A percentile compares a stretch with the other conserved stretches of the same genome.
Evolutionary conservation across 2,329 filamentous ascomycete species (phyloP).

Genomic region (Penicillium sp.): DNA sequence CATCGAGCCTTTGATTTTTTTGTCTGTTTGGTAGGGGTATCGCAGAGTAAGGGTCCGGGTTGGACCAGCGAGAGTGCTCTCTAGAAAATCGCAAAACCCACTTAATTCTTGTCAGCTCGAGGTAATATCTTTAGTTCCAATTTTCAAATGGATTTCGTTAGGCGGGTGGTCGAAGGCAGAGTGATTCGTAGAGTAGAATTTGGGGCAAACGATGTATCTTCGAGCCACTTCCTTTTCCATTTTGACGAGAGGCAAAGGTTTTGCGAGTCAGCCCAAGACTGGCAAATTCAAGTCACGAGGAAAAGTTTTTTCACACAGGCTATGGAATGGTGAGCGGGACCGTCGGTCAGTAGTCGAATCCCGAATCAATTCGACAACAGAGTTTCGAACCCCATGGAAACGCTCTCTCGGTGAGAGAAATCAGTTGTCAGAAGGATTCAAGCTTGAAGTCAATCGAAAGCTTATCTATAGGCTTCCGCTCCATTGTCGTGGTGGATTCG

Average conservation of each 20-base stretch:
- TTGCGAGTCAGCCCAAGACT: too few species aligned
- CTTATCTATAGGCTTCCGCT: neutral
- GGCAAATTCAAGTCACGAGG: neutral
- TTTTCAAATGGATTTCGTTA: too few species aligned
- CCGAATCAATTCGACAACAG: neutral
- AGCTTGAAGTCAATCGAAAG: neutral
- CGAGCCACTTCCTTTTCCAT: too few species aligned
- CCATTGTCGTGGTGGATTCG: neutral
- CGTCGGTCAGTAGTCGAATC: neutral
- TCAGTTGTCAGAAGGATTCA: neutral
- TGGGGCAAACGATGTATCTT: too few species aligned
- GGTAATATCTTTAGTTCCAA: too few species aligned
- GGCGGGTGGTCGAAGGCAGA: too few species aligned
- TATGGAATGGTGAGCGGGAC: neutral
- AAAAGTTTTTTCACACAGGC: neutral
- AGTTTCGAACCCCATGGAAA: neutral
- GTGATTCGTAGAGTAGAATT: too few species aligned
- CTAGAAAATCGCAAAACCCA: too few species aligned
- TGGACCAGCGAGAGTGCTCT: conserved; percentile 89
- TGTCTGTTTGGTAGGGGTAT: conserved; percentile 76
- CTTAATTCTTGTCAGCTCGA: too few species aligned
- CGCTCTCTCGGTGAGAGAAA: neutral
- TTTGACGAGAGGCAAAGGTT: too few species aligned
- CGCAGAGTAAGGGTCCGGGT: conserved; percentile 89
- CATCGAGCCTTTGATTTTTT: conserved; percentile 71